A percentile compares a stretch with the other conserved stretches of the same genome.
Evolutionary conservation across 2,329 filamentous ascomycete species (phyloP).

Genomic region (Cordyceps cateniannulata): DNA sequence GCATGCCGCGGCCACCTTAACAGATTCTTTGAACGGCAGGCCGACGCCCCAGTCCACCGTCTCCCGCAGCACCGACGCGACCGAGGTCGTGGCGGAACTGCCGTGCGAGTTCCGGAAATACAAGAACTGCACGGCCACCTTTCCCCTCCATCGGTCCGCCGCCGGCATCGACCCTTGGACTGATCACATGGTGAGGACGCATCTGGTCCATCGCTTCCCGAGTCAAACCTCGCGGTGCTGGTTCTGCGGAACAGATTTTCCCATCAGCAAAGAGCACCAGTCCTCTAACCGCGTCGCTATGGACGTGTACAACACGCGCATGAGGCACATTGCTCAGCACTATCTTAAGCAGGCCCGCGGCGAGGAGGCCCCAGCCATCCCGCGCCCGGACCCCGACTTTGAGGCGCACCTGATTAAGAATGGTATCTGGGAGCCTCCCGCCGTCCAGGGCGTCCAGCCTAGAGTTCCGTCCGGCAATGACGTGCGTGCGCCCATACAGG

Average conservation of each 20-base stretch:
- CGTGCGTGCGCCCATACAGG: not conserved
- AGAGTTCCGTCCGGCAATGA: not conserved
- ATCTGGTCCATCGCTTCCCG: slow-evolving; percentile 31
- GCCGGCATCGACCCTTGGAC: slow-evolving; percentile 36
- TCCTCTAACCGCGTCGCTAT: not conserved
- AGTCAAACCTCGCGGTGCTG: slow-evolving; percentile 33
- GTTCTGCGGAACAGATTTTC: slow-evolving; percentile 37
- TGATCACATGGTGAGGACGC: slow-evolving; percentile 34
- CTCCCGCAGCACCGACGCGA: not conserved
- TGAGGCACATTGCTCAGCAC: slow-evolving; percentile 45
- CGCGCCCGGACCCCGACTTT: slow-evolving; percentile 35
- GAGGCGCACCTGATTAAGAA: slow-evolving; percentile 29
- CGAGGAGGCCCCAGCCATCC: not conserved
- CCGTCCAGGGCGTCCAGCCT: not conserved
- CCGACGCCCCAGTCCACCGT: not conserved
- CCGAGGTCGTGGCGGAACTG: slow-evolving; percentile 19
- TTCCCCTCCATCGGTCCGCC: slow-evolving; percentile 24
- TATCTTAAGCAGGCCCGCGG: slow-evolving; percentile 22
- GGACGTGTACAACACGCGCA: slow-evolving; percentile 24
- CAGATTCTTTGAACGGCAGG: too few relatives aligned
- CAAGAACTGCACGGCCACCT: slow-evolving; percentile 29
- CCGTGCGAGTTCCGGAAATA: slow-evolving; percentile 40
- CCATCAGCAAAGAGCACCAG: slow-evolving; percentile 23
- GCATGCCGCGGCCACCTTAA: not conserved
- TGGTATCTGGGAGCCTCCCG: not conserved